Percentiles rank a stretch among this genome's conserved stretches.
These are phyloP conservation scores for Colletotrichum eleusines DNA, from an alignment of 2,329 filamentous ascomycete species.

Conservation along the genomic window DNA sequence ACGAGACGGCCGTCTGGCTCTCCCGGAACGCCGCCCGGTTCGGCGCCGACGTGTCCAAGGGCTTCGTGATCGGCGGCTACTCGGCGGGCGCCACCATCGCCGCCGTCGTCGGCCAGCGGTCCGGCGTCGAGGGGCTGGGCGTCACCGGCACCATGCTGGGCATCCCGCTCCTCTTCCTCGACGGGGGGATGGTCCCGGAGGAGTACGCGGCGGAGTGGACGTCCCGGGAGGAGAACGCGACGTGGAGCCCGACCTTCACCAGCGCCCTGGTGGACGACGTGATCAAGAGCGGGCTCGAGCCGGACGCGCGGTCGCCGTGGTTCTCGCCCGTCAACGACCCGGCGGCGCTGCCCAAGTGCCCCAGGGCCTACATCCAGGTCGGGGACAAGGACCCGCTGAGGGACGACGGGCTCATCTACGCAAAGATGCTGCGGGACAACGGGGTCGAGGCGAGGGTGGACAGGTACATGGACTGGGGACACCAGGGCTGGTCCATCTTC, in stretches of 20 bases:
- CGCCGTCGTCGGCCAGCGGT: conserved; percentile 58
- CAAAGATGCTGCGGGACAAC: conserved; percentile 58
- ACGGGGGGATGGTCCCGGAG: conserved; percentile 44
- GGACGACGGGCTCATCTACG: conserved; percentile 67
- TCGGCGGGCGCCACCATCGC: conserved; percentile 66
- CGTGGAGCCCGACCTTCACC: conserved; percentile 51
- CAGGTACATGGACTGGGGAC: conserved; percentile 33
- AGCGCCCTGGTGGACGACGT: conserved; percentile 46
- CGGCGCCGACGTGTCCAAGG: conserved; percentile 53
- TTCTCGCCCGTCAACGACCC: conserved; percentile 50
- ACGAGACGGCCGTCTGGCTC: conserved; percentile 53
- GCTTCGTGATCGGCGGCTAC: conserved; percentile 63
- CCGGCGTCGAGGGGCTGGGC: conserved; percentile 51
- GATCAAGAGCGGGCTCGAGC: conserved; percentile 48
- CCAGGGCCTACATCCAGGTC: conserved; percentile 63
- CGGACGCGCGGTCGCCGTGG: conserved; percentile 47
- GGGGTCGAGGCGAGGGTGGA: conserved; percentile 58
- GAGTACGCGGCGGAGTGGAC: conserved; percentile 55
- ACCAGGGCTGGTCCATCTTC: conserved; percentile 30
- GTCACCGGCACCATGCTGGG: conserved; percentile 29
- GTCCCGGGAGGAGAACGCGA: conserved; percentile 56
- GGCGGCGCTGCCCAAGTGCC: conserved; percentile 51
- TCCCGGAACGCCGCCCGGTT: conserved; percentile 46
- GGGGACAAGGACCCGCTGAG: conserved; percentile 63
- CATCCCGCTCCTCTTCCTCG: conserved; percentile 31